phyloP scores from a whole-genome alignment of 1,284 basidiomycete genomes.

The Inonotus obliquus region DNA sequence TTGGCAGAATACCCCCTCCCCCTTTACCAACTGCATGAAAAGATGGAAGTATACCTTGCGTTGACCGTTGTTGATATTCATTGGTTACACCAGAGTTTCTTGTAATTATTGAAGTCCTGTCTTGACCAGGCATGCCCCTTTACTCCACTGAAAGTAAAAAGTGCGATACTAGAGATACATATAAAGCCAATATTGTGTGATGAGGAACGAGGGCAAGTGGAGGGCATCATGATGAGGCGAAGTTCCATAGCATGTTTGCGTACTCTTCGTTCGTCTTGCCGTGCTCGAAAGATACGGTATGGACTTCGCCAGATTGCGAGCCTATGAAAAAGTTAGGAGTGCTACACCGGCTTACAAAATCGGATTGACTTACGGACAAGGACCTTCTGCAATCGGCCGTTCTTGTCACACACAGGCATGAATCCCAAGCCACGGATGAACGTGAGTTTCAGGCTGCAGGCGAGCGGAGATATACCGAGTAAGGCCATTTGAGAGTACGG shows the following conservation, averaged over 20 bases:
- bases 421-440: constrained; percentile 69
- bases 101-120: neutral
- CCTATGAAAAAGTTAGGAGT: constrained; percentile 32
- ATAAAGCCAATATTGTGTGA: neutral
- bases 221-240: constrained; percentile 44
- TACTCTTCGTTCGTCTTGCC: constrained; percentile 30
- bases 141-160: neutral
- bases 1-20: neutral
- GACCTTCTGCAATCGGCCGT: constrained; percentile 50
- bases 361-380: constrained; percentile 54
- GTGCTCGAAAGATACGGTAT: constrained; percentile 35
- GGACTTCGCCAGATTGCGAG: constrained; percentile 58
- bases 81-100: neutral
- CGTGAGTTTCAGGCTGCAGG: constrained; percentile 53
- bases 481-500: neutral
- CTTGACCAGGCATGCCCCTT: neutral
- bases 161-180: neutral
- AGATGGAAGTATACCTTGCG: neutral
- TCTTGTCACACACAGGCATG: constrained; percentile 52
- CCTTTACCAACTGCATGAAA: neutral
- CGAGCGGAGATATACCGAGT: neutral
- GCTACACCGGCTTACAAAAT: neutral
- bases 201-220: neutral
- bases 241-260: constrained; percentile 49
- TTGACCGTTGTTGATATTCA: neutral